Base-by-base conservation (phyloP, 306 rosid genomes). In the Prunus kanzakura region DNA sequence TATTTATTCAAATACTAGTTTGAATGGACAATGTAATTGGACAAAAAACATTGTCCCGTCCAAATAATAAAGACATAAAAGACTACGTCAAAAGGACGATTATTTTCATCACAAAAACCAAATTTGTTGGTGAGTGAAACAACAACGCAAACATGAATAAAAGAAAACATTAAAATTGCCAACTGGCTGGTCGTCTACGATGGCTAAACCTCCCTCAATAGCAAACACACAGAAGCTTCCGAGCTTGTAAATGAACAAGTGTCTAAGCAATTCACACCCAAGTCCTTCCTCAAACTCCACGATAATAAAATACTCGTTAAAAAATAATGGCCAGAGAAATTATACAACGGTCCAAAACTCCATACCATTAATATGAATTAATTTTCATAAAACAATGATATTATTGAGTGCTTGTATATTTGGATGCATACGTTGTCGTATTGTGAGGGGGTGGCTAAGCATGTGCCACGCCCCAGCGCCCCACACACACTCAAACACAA, bases 381-480 rank as follows among this genome's bases (percentile, higher is more conserved):
- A 30, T 18, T 29, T 61, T n/a, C 3, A 76, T 32, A 52, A 65
- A 49, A 22, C 57, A 80, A 57, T 11, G 80, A 84, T 60, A 72
- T 35, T 56, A 69, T 2, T 35, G 72, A 68, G 85, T 80, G 96
- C 87, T 90, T 80, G 78, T 78, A 84, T 64, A 71, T 83, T 83
- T 88, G 88, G 83, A 82, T 67, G 86, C 54, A 76, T 80, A 6
- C 45, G 68, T 69, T 80, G 90, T 84, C 87, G 74, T 64, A 57
- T 60, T 62, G 45, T 67, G 77, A 5, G 65, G 64, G 32, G 62
- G 84, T 82, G 97, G 92, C 83, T 15, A 73, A 82, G 85, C 91
- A 86, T 82, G 92, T 88, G 95, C 88, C 86, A 79, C 92, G 79
- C 60, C 29, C n/a, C 85, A 15, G 8, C 8, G 22, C 8, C 10